phyloP scores from a whole-genome alignment of 1,139 yeast species.

The Geotrichum cucujoidarum region DNA sequence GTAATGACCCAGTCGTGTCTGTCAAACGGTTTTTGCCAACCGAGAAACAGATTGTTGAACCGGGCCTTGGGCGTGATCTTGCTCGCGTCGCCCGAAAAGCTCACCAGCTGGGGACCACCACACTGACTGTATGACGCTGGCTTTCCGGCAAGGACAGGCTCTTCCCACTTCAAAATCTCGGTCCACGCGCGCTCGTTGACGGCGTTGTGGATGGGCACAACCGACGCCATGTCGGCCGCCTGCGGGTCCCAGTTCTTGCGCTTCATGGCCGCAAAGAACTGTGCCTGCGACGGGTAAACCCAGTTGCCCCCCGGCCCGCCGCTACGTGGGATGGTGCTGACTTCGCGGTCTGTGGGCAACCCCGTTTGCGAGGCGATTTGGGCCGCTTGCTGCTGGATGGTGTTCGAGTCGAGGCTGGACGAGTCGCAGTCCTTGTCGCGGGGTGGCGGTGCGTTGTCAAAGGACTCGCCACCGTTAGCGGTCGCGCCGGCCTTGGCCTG shows the following conservation, averaged over 20 bases:
- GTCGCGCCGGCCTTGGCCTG: slow-evolving; percentile 26
- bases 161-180: slow-evolving; percentile 81
- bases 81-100: slow-evolving; percentile 83
- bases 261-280: slow-evolving; percentile 89
- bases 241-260: slow-evolving; percentile 85
- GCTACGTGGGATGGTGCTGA: slow-evolving; percentile 83
- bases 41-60: slow-evolving; percentile 53
- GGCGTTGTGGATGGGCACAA: slow-evolving; percentile 89
- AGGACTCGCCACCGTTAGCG: slow-evolving; percentile 22
- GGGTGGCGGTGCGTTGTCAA: slow-evolving; percentile 3
- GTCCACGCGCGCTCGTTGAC: slow-evolving; percentile 93
- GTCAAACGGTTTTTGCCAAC: slow-evolving; percentile 80
- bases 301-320: slow-evolving; percentile 56
- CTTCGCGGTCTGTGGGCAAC: slow-evolving; percentile 52
- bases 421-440: slow-evolving; percentile 27
- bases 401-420: slow-evolving; percentile 32
- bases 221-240: slow-evolving; percentile 77
- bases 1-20: slow-evolving; percentile 95
- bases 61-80: slow-evolving; percentile 88
- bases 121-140: slow-evolving; percentile 44
- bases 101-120: slow-evolving; percentile 80
- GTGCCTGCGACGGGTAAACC: slow-evolving; percentile 95
- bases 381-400: slow-evolving; percentile 29
- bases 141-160: slow-evolving; percentile 44
- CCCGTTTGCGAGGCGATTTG: slow-evolving; percentile 37